phyloP scores from a whole-genome alignment of 805 yeast genomes.

The Candida verbasci region DNA sequence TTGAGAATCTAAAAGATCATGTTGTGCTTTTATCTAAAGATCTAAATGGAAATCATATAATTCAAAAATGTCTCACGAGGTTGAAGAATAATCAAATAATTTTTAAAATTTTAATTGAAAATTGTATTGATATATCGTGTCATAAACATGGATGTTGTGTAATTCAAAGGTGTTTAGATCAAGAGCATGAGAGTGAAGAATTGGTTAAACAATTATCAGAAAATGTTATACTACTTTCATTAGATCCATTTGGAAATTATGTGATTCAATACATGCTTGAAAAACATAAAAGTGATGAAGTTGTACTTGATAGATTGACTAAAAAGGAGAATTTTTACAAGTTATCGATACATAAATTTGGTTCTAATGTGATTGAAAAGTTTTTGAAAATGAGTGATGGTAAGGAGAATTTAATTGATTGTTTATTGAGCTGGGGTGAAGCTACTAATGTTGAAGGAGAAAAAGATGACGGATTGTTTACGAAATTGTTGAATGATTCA shows the following conservation, averaged over 20 bases:
- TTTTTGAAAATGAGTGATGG: conserved; percentile 44
- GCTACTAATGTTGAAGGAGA: too few species aligned
- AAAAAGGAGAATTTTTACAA: conserved; percentile 32
- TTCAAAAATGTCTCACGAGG: conserved; percentile 84
- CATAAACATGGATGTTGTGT: conserved; percentile 99
- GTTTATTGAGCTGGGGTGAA: too few species aligned
- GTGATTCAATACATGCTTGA: conserved; percentile 88
- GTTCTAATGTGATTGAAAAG: conserved; percentile 58
- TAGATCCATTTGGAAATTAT: conserved; percentile 95
- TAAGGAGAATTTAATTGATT: conserved; percentile 29
- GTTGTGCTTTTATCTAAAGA: conserved; percentile 82
- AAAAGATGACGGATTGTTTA: conserved; percentile 23
- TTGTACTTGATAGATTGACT: conserved; percentile 19
- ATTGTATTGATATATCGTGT: conserved; percentile 80
- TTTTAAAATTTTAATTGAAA: conserved; percentile 73
- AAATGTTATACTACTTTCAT: conserved; percentile 63
- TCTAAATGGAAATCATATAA: conserved; percentile 93
- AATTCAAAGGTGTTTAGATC: conserved; percentile 89
- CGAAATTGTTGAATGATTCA: conserved; percentile 49
- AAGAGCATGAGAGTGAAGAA: conserved; percentile 66
- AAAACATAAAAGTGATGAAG: conserved; percentile 29
- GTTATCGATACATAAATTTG: conserved; percentile 57
- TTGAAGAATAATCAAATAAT: conserved; percentile 79
- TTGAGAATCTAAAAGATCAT: conserved; percentile 57
- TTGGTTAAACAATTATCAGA: conserved; percentile 66